phyloP scores from a whole-genome alignment of 306 rosid species.

The Canavalia gladiata region DNA sequence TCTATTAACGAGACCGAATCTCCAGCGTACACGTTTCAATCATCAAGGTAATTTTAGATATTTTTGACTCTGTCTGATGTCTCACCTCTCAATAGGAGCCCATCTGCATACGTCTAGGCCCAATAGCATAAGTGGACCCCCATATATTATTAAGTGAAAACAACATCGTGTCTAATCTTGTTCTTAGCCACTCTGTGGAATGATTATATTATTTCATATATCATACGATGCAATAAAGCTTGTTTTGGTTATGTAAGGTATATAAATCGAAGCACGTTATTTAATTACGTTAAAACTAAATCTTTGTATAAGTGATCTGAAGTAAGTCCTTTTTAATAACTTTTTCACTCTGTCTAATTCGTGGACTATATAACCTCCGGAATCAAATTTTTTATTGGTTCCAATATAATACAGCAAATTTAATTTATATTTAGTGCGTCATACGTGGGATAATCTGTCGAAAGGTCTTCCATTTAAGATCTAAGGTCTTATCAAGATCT shows the following conservation, averaged over 20 bases:
- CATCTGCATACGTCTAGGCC: constrained; percentile 13
- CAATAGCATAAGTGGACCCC: constrained; percentile 27
- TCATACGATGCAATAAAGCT: no score
- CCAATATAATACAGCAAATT: not conserved
- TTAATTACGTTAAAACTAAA: not conserved
- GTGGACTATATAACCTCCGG: not conserved
- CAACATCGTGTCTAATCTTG: not conserved
- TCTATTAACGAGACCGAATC: constrained; percentile 27
- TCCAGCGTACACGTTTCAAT: constrained; percentile 53
- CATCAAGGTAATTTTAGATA: not conserved
- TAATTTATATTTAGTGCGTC: not conserved
- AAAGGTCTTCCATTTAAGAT: not conserved
- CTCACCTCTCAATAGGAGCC: constrained; percentile 11
- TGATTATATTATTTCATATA: no score
- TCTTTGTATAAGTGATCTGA: not conserved
- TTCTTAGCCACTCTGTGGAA: not conserved
- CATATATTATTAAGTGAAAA: not conserved
- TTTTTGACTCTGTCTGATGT: constrained; percentile 26
- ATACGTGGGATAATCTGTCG: not conserved
- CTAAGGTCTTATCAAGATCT: not conserved
- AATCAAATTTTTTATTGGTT: not conserved
- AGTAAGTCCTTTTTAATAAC: not conserved
- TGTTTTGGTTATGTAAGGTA: not conserved
- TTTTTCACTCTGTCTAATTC: not conserved
- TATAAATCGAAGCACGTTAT: not conserved